Evolutionary conservation across 352 stramenopile species (phyloP).

Genomic region (Phytophthora sp.): DNA sequence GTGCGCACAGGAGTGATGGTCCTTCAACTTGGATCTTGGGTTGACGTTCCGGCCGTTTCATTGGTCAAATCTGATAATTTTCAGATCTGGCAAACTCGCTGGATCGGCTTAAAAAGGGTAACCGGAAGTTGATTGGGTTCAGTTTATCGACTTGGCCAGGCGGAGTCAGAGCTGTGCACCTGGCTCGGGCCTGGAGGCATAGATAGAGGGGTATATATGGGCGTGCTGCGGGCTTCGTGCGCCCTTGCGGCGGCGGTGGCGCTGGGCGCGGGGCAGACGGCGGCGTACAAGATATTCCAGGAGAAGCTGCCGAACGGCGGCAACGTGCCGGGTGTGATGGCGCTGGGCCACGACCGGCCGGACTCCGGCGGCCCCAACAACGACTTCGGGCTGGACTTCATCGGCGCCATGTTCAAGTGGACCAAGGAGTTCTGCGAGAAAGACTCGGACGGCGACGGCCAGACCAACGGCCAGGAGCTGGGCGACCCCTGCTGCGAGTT

Average conservation of each 20-base stretch:
- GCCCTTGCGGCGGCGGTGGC: background rate
- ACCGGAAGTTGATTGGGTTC: conserved; percentile 1
- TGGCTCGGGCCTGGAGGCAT: background rate
- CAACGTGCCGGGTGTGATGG: conserved; percentile 36
- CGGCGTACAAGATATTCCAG: conserved; percentile 32
- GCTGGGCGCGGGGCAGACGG: background rate
- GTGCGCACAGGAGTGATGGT: conserved; percentile 24
- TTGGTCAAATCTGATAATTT: too few relatives aligned
- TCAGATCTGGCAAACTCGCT: too few relatives aligned
- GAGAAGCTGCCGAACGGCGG: conserved; percentile 32
- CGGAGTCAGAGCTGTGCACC: background rate
- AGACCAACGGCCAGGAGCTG: conserved; percentile 35
- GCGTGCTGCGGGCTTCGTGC: background rate
- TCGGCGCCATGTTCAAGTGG: conserved; percentile 38
- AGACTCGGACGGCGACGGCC: conserved; percentile 32
- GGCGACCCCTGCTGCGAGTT: conserved; percentile 64
- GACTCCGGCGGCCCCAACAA: conserved; percentile 37
- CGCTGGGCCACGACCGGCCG: conserved; percentile 38
- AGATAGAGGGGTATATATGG: background rate
- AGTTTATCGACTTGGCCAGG: background rate
- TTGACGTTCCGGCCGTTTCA: too few relatives aligned
- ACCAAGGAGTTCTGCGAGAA: conserved; percentile 54
- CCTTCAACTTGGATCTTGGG: too few relatives aligned
- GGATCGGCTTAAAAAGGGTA: background rate
- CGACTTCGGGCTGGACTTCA: conserved; percentile 56